Evolutionary conservation across 192 early-diverging fungal species (phyloP), one percentile per base, ranked within the genome.

Genomic region (Martensiomyces pterosporus): DNA sequence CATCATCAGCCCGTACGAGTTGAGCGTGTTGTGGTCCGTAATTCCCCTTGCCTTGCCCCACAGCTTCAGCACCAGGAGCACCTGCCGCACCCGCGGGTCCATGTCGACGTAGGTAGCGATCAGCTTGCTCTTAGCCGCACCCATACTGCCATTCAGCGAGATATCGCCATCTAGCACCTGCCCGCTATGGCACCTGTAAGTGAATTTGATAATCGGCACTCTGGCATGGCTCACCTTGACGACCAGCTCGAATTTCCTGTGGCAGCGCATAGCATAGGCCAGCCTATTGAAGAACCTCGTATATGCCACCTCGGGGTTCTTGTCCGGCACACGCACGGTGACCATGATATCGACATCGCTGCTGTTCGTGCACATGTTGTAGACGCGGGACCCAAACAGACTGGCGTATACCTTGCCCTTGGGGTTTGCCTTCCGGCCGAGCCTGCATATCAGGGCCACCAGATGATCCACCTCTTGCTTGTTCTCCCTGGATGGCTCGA

Each of bases 131-230:
- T 73, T 73, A 4, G 41, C 22, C 46, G 48, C 25, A 1, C 57
- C 61, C 14, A 48, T 32, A 9, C 50, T 25, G 17, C 43, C 34
- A n/a, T 49, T 57, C 3, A 50, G 55, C 15, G 63, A 57, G 3
- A 73, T 41, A 34, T 73, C 69, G 58, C 69, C 57, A 32, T 57
- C 54, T 24, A 57, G 44, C 21, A n/a, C 5, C 15, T 37, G 23
- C 13, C 9, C 10, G 14, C 35, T 17, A 14, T 10, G 29, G 2
- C 24, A 29, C 17, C 21, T 10, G 39, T 54, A 66, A 2, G 18
- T 23, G 24, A 73, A 73, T 47, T 66, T 73, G 40, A 66, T 46
- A 3, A 73, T 73, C 4, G 69, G 69, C 22, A 66, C 63, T 8
- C 47, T 49, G 9, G 69, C 58, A 16, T 49, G 44, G 14, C 19